These are phyloP conservation scores for Magnusiomyces suaveolens DNA, from an alignment of 1,139 yeast genomes.

Conservation along the genomic window DNA sequence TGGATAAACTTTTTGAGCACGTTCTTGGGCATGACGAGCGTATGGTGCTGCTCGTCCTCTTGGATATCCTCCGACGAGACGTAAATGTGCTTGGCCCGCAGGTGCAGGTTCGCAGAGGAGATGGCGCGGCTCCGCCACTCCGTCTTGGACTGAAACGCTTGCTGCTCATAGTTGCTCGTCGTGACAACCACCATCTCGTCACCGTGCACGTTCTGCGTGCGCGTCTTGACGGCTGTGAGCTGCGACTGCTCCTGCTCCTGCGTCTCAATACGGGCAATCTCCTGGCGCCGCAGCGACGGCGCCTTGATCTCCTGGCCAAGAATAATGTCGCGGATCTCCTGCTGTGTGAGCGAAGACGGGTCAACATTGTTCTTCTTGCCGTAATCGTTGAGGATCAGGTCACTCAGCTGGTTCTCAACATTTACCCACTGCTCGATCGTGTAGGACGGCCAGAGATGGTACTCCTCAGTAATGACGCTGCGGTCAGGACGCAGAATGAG, in stretches of 20 bases:
- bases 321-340: constrained; percentile 87
- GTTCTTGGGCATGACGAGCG: constrained; percentile 76
- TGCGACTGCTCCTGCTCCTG: constrained; percentile 39
- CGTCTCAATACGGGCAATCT: constrained; percentile 68
- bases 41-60: constrained; percentile 45
- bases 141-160: constrained; percentile 68
- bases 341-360: constrained; percentile 78
- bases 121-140: constrained; percentile 91
- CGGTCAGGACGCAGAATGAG: constrained; percentile 69
- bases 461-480: constrained; percentile 55
- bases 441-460: constrained; percentile 91
- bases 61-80: constrained; percentile 53
- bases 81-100: constrained; percentile 68
- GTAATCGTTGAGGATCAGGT: constrained; percentile 75
- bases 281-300: constrained; percentile 75
- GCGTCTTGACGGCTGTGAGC: constrained; percentile 71
- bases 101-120: constrained; percentile 60
- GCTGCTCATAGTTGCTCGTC: constrained; percentile 81
- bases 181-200: constrained; percentile 93
- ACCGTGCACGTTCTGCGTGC: constrained; percentile 86
- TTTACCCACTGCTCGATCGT: constrained; percentile 85
- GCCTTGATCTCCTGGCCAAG: constrained; percentile 90
- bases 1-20: constrained; percentile 67
- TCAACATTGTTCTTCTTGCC: constrained; percentile 79
- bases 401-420: constrained; percentile 80